Conservation (phyloP, 805 yeast species). For the Lachancea nothofagi region DNA sequence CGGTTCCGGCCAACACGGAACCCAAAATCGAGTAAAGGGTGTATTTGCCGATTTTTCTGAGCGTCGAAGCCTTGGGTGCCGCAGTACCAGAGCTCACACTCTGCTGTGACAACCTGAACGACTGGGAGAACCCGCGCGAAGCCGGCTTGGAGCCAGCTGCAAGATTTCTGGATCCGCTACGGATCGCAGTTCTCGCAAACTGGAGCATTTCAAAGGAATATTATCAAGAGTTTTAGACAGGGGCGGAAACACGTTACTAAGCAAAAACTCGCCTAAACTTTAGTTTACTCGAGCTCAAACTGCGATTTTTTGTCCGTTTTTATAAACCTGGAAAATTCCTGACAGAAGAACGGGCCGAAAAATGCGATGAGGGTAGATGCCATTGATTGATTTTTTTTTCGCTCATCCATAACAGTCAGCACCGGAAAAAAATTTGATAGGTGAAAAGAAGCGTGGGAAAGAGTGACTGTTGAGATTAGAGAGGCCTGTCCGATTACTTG, state of each 20-base stretch:
- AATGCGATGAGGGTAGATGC: neutral
- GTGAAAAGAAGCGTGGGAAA: no score
- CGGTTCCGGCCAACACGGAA: slow-evolving; percentile 47
- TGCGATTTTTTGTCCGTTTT: neutral
- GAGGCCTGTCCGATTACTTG: no score
- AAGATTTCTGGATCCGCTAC: neutral
- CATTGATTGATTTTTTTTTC: no score
- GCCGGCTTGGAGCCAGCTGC: neutral
- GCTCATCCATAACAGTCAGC: no score
- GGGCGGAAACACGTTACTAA: neutral
- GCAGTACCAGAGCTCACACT: neutral
- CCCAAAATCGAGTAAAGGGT: slow-evolving; percentile 43
- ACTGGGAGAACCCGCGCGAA: slow-evolving; percentile 8
- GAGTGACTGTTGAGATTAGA: no score
- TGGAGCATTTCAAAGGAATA: slow-evolving; percentile 8
- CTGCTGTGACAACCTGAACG: slow-evolving; percentile 5
- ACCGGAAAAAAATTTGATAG: no score
- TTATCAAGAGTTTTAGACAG: slow-evolving; percentile 1
- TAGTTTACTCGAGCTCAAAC: no score
- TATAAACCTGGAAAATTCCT: neutral
- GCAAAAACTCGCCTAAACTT: neutral
- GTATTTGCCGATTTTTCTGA: slow-evolving; percentile 13
- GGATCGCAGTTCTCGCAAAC: slow-evolving; percentile 4
- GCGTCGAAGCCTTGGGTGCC: slow-evolving; percentile 10
- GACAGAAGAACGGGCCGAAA: neutral